Evolutionary conservation across 2,329 filamentous ascomycete species (phyloP), one percentile per base, ranked within the genome.

Genomic region (Fusarium annulatum): DNA sequence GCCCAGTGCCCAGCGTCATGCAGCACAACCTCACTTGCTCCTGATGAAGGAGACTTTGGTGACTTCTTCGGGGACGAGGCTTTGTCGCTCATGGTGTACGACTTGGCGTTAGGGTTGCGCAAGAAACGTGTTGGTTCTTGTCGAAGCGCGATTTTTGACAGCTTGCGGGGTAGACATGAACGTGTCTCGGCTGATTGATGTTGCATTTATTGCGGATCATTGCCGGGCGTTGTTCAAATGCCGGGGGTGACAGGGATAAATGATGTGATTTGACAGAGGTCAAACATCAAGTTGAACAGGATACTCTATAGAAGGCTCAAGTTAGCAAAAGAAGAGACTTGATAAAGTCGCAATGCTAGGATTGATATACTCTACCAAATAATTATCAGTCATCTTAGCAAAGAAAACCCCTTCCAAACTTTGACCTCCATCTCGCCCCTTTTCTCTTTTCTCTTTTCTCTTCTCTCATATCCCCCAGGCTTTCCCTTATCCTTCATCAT

Each of bases 1-100:
- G 58, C 66, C 66, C 66, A 69, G 12, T 69, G 66, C 2, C 56
- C 66, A n/a, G 30, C 66, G 10, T 41, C 51, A 4, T 69, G 66
- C 3, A 69, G 51, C 16, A 19, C 49, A 4, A 67, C 39, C 2
- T 52, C 28, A 52, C 65, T 36, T 1, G 34, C 65, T 16, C 34
- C 38, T 19, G 43, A 36, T 1, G 64, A 61, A 8, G 64, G 62
- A 19, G 64, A 67, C 18, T n/a, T 53, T 9, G 65, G 64, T 16
- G 64, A 68, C 33, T 21, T 46, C 14, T 69, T 69, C 3, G 64
- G 65, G 1, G 58, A 51, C 0, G 57, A 28, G 9, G 34, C 34
- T 18, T 39, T 61, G 26, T 61, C 61, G 26, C 56, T 64, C 61
- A 64, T 61, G 21, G 26, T 36, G 12, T 7, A 19, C 16, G 18